These are phyloP conservation scores for Parachaetomium inaequale DNA, from an alignment of 495 filamentous ascomycete genomes.

Conservation along the genomic window DNA sequence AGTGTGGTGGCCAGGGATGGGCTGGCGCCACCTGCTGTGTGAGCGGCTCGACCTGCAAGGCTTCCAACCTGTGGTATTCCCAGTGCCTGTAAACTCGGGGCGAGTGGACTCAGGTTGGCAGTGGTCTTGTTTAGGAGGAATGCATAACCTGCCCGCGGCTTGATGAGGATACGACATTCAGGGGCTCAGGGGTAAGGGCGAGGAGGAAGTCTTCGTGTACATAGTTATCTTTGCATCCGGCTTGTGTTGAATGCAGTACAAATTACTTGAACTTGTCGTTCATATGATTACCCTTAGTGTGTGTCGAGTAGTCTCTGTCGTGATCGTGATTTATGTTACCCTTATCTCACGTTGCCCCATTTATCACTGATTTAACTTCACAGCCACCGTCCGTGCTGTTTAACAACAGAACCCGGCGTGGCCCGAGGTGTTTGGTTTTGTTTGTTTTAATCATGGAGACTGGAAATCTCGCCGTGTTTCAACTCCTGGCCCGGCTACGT, in stretches of 20 bases:
- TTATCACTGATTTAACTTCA: too few species aligned
- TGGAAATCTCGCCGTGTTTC: too few species aligned
- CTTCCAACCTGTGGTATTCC: constrained; percentile 47
- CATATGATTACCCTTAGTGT: neutral
- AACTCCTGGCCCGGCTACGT: too few species aligned
- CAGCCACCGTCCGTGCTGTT: too few species aligned
- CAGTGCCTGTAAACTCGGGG: constrained; percentile 37
- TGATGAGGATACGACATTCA: neutral
- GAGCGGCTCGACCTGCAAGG: constrained; percentile 42
- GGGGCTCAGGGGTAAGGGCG: constrained; percentile 4
- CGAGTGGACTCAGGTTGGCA: neutral
- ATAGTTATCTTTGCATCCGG: constrained; percentile 10
- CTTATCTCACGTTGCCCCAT: too few species aligned
- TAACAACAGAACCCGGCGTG: too few species aligned
- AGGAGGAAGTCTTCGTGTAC: constrained; percentile 9
- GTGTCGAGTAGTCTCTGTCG: neutral
- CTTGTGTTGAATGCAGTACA: neutral
- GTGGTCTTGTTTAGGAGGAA: too few species aligned
- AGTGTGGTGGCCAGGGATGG: constrained; percentile 51
- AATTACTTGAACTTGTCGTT: neutral
- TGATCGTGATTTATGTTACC: too few species aligned
- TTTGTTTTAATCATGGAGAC: too few species aligned
- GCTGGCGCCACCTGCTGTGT: constrained; percentile 45
- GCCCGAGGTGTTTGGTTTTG: too few species aligned
- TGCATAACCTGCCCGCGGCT: too few species aligned